Conservation (phyloP, 2,329 filamentous ascomycete genomes). For the Diaporthe caulivora region DNA sequence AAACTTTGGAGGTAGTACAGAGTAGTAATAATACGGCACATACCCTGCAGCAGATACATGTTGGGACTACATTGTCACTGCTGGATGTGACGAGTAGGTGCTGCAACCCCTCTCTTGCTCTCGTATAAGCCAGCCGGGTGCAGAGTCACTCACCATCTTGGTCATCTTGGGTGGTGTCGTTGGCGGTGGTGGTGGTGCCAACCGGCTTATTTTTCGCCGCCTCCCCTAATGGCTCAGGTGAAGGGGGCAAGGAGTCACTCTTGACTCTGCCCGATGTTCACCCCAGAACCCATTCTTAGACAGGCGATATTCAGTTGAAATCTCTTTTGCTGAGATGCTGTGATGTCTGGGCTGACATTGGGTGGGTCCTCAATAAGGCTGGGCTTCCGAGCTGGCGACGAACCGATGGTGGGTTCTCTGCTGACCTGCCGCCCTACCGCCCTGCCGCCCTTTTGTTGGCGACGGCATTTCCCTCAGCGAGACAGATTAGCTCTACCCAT, state of each 20-base stretch:
- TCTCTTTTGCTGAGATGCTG: conserved; percentile 18
- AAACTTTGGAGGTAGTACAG: conserved; percentile 11
- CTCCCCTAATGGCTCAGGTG: not conserved
- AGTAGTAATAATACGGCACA: not conserved
- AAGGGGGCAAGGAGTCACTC: conserved; percentile 4
- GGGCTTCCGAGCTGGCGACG: conserved; percentile 3
- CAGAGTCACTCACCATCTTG: not conserved
- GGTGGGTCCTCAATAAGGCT: conserved; percentile 11
- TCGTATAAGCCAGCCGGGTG: conserved; percentile 8
- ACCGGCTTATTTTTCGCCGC: conserved; percentile 27
- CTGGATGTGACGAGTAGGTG: conserved; percentile 5
- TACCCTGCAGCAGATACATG: too few relatives aligned
- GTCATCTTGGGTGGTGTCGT: too few relatives aligned
- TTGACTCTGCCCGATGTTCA: not conserved
- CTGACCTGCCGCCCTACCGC: conserved; percentile 7
- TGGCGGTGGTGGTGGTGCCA: not conserved
- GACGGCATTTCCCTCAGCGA: conserved; percentile 15
- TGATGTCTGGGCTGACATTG: conserved; percentile 30
- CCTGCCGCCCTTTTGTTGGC: not conserved
- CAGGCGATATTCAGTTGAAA: not conserved
- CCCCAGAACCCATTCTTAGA: conserved; percentile 17
- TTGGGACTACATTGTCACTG: not conserved
- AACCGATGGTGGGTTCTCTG: conserved; percentile 26
- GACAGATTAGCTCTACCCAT: conserved; percentile 10
- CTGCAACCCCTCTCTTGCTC: conserved; percentile 14